Conservation (phyloP, 2,329 filamentous ascomycete species). For the Paraphaeosphaeria sporulosa region DNA sequence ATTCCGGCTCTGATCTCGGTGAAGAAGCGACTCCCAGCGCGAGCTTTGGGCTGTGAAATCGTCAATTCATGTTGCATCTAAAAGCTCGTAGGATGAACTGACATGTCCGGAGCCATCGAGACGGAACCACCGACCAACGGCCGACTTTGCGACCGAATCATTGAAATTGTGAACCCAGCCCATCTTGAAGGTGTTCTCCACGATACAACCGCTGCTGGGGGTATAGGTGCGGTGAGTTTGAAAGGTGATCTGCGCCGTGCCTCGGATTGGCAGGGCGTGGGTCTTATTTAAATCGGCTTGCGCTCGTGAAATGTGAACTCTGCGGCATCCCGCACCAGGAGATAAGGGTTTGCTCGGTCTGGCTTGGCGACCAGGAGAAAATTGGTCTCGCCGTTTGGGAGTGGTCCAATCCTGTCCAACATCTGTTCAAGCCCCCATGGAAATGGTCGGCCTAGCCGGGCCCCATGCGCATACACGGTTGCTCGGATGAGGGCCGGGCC, state of each 20-base stretch:
- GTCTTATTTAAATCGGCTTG: constrained; percentile 28
- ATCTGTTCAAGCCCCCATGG: constrained; percentile 7
- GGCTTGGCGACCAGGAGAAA: constrained; percentile 22
- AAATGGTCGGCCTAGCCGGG: constrained; percentile 10
- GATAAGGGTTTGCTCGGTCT: constrained; percentile 42
- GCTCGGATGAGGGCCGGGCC: constrained; percentile 7
- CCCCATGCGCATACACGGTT: constrained; percentile 10
- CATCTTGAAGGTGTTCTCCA: constrained; percentile 28
- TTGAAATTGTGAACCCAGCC: constrained; percentile 46
- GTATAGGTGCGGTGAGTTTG: constrained; percentile 4
- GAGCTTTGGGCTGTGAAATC: constrained; percentile 66
- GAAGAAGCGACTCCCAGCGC: constrained; percentile 78
- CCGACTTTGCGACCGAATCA: constrained; percentile 41
- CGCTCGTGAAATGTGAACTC: constrained; percentile 26
- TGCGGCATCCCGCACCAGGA: constrained; percentile 40
- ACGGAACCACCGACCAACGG: constrained; percentile 64
- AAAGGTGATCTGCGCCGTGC: constrained; percentile 21
- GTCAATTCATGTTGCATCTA: constrained; percentile 24
- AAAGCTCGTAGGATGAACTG: constrained; percentile 50
- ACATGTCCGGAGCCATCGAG: constrained; percentile 85
- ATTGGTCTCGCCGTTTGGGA: constrained; percentile 30
- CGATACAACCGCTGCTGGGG: neutral
- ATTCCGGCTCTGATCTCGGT: constrained; percentile 85
- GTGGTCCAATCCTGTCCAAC: constrained; percentile 26
- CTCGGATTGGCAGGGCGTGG: constrained; percentile 13